Percentiles rank a stretch among this genome's conserved stretches.
Evolutionary conservation across 2,329 filamentous ascomycete genomes (phyloP).

Genomic region (Magnaporthiopsis incrustans): DNA sequence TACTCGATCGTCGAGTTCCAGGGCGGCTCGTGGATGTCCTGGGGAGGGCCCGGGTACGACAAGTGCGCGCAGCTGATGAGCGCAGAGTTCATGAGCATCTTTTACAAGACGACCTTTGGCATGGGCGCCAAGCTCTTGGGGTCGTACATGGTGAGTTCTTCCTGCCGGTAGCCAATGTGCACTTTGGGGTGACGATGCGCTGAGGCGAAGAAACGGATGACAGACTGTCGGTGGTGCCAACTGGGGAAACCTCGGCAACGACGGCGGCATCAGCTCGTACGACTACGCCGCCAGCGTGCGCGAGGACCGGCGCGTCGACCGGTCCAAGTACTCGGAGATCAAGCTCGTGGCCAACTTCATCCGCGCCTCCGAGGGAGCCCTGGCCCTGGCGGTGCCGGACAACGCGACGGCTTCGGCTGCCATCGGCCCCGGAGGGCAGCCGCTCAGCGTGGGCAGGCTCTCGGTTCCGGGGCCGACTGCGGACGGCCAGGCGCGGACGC

Average conservation of each 20-base stretch:
- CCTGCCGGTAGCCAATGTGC: neutral
- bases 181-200: neutral
- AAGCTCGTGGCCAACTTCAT: constrained; percentile 39
- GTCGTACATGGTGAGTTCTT: constrained; percentile 53
- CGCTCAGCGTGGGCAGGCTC: neutral
- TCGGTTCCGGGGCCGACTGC: neutral
- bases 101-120: constrained; percentile 68
- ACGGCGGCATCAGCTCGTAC: constrained; percentile 54
- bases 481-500: neutral
- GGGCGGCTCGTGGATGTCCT: constrained; percentile 51
- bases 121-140: constrained; percentile 62
- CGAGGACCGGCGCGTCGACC: constrained; percentile 4
- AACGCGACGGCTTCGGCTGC: neutral
- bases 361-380: neutral
- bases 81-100: constrained; percentile 68
- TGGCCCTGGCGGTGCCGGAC: neutral
- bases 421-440: neutral
- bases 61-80: constrained; percentile 59
- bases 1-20: constrained; percentile 42
- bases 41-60: constrained; percentile 64
- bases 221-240: constrained; percentile 70
- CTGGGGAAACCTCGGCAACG: constrained; percentile 71
- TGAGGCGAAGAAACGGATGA: neutral
- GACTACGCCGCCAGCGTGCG: constrained; percentile 36
- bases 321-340: constrained; percentile 60